These are phyloP conservation scores for Colletotrichum spinosum DNA, from an alignment of 2,329 filamentous ascomycete species.

Conservation along the genomic window DNA sequence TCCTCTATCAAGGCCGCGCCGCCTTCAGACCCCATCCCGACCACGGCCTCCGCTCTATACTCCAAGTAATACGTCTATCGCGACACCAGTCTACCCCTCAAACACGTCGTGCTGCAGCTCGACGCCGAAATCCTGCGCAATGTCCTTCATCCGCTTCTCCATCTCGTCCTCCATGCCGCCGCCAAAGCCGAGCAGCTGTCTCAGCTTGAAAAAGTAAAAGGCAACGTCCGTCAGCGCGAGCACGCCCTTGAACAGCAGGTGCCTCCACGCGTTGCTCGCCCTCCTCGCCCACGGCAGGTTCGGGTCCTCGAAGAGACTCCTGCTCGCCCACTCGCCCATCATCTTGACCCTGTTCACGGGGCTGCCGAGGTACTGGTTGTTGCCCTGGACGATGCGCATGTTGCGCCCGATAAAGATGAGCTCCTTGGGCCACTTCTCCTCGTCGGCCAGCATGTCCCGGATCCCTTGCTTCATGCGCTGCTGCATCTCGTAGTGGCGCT, in stretches of 20 bases:
- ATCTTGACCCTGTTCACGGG: slow-evolving; percentile 95
- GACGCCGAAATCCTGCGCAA: slow-evolving; percentile 92
- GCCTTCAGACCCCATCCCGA: no score
- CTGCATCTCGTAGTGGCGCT: slow-evolving; percentile 92
- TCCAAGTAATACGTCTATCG: no score
- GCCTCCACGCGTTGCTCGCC: slow-evolving; percentile 76
- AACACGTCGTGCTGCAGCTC: slow-evolving; percentile 91
- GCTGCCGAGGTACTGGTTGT: slow-evolving; percentile 90
- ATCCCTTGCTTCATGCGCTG: slow-evolving; percentile 79
- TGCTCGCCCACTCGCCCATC: slow-evolving; percentile 89
- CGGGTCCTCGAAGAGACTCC: slow-evolving; percentile 81
- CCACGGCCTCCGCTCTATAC: no score
- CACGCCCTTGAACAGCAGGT: slow-evolving; percentile 85
- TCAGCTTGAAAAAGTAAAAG: slow-evolving; percentile 84
- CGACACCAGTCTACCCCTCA: slow-evolving; percentile 70
- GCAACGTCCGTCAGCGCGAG: slow-evolving; percentile 81
- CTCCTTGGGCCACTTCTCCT: slow-evolving; percentile 89
- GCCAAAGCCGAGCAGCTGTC: slow-evolving; percentile 81
- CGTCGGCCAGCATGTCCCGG: slow-evolving; percentile 80
- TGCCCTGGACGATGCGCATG: slow-evolving; percentile 91
- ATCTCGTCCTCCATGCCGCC: slow-evolving; percentile 95
- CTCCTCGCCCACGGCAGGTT: slow-evolving; percentile 73
- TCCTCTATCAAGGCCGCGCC: background rate
- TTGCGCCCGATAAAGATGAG: slow-evolving; percentile 93
- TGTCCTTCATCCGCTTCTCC: slow-evolving; percentile 85